Evolutionary conservation across 176 grass and related monocot species (phyloP).

Genomic region (Paspalum vaginatum): DNA sequence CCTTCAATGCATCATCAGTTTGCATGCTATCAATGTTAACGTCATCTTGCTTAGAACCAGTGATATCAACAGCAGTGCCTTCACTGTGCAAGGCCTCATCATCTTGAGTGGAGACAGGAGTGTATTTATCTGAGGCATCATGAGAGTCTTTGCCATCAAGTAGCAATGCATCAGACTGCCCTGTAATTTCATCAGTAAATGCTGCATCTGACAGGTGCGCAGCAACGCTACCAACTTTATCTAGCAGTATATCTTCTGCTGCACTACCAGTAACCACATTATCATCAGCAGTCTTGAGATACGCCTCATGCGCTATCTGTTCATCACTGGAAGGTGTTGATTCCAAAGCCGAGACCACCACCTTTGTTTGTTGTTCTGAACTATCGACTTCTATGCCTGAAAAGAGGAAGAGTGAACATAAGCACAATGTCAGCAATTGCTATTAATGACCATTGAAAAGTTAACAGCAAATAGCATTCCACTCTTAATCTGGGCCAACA

Average conservation of each 20-base stretch:
- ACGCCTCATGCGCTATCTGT: constrained; percentile 20
- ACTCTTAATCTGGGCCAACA: neutral
- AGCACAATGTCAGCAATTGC: neutral
- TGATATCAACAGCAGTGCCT: constrained; percentile 13
- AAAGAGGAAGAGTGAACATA: neutral
- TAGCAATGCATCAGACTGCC: constrained; percentile 2
- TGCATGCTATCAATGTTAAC: neutral
- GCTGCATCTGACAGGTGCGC: neutral
- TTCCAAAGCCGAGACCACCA: constrained; percentile 28
- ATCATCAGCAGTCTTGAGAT: constrained; percentile 25
- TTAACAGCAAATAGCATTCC: neutral
- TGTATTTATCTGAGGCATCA: constrained; percentile 12
- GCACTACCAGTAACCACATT: constrained; percentile 21
- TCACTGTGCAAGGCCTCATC: constrained; percentile 25
- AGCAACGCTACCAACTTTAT: constrained; percentile 32
- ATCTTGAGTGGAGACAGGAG: constrained; percentile 3
- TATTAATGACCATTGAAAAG: neutral
- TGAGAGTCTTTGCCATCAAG: neutral
- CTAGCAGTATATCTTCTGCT: neutral
- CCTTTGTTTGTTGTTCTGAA: constrained; percentile 33
- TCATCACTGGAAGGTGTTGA: constrained; percentile 30
- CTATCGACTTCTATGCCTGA: constrained; percentile 9
- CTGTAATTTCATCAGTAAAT: neutral
- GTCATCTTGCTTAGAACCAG: constrained; percentile 15
- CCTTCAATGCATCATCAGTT: neutral